Evolutionary conservation across 2,329 filamentous ascomycete species (phyloP).

Genomic region (Venturia asperata): DNA sequence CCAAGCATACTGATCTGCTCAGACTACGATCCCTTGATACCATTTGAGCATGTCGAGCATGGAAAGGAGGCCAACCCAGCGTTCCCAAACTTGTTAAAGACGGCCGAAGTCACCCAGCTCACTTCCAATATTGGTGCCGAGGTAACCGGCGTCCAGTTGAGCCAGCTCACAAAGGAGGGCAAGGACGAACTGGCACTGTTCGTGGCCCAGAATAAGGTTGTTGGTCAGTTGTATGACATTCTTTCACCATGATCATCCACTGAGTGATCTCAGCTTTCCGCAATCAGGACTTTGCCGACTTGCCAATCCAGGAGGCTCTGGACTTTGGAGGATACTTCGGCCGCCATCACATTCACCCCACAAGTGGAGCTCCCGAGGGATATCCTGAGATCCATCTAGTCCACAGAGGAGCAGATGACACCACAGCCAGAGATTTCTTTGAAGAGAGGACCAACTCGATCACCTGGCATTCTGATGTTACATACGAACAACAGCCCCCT

Average conservation of each 20-base stretch:
- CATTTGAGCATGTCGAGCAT: conserved; percentile 67
- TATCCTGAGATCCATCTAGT: conserved; percentile 72
- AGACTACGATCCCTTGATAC: conserved; percentile 55
- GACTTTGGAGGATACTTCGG: conserved; percentile 70
- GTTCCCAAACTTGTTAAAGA: conserved; percentile 60
- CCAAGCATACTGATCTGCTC: not conserved
- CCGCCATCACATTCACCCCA: conserved; percentile 74
- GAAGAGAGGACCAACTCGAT: conserved; percentile 67
- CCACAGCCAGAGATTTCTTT: conserved; percentile 55
- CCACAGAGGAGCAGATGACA: conserved; percentile 62
- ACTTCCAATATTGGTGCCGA: conserved; percentile 70
- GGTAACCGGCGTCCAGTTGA: conserved; percentile 63
- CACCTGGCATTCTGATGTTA: conserved; percentile 84
- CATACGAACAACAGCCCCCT: conserved; percentile 81
- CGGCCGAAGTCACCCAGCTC: conserved; percentile 51
- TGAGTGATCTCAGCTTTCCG: conserved; percentile 52
- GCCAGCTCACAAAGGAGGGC: conserved; percentile 57
- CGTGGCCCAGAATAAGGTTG: conserved; percentile 70
- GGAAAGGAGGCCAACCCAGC: conserved; percentile 65
- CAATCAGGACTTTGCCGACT: conserved; percentile 58
- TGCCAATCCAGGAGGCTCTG: conserved; percentile 63
- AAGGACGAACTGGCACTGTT: conserved; percentile 72
- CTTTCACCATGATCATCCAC: not conserved
- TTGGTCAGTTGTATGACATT: conserved; percentile 29
- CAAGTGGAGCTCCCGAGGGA: conserved; percentile 65